Base-by-base conservation (phyloP, 306 rosid genomes). In the Ceratonia siliqua region DNA sequence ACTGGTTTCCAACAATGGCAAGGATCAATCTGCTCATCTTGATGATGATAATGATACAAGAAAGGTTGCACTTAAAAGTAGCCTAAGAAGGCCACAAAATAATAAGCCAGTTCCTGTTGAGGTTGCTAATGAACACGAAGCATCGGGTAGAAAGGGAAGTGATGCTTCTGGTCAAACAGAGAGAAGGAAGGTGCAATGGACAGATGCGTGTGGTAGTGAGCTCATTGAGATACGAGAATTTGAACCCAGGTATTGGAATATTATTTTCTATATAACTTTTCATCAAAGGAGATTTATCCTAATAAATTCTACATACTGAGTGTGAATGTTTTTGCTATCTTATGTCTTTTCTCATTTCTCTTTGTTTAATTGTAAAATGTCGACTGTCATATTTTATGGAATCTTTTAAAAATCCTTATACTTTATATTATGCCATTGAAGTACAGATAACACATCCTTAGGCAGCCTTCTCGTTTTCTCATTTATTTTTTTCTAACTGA, bases 121-220 rank as follows among this genome's bases (percentile, higher is more conserved):
- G 73, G 79, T 62, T 73, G 72, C 80, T 71, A 72, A 58, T 61
- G 88, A 73, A 62, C 67, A 22, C 56, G 84, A 75, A 78, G 72
- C 75, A 38, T 42, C 27, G 1, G 80, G 76, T 68, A 85, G 70
- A 73, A 80, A 70, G 42, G 78, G 62, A 55, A 80, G 67, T 69
- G 79, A 81, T 82, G 72, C 66, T 58, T 70, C 80, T 75, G 82
- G 61, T 82, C 85, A 71, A 62, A 73, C 65, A 8, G 92, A 87
- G 80, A 71, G 68, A 66, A 88, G 96, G 79, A 90, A 88, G 77
- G 92, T 90, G 45, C 98, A 85, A 83, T 92, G 98, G 98, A 90
- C 91, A 8, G 98, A 92, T 85, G 71, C 79, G 65, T 88, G 91
- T 52, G 96, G 98, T 49, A 81, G 82, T 42, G 94, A 92, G 76